Evolutionary conservation across 1,139 yeast species (phyloP).

Genomic region (Blastobotrys serpentis): DNA sequence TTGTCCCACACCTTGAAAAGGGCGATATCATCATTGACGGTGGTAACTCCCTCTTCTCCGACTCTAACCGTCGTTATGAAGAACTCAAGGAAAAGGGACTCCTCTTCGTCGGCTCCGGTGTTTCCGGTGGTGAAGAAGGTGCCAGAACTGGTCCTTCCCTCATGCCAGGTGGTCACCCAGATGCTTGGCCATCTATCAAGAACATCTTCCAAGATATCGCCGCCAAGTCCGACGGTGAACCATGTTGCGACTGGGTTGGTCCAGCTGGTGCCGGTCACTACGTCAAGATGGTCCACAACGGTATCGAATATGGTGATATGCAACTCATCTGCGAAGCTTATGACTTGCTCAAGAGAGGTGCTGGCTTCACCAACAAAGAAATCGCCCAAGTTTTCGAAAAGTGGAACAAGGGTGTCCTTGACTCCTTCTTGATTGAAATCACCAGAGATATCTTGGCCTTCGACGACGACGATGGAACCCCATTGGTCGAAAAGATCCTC

Average conservation of each 20-base stretch:
- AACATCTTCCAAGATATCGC: conserved; percentile 93
- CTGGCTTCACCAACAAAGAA: conserved; percentile 87
- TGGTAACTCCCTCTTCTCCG: conserved; percentile 99
- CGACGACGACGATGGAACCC: conserved; percentile 83
- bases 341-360: conserved; percentile 92
- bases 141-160: conserved; percentile 98
- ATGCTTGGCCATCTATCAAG: conserved; percentile 99
- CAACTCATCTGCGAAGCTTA: conserved; percentile 98
- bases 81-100: conserved; percentile 86
- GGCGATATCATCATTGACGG: conserved; percentile 99
- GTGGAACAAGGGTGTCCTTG: conserved; percentile 98
- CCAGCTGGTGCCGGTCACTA: conserved; percentile 99
- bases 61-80: conserved; percentile 92
- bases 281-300: conserved; percentile 99
- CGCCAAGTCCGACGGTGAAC: conserved; percentile 97
- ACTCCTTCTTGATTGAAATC: conserved; percentile 95
- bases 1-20: conserved; percentile 87
- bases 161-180: conserved; percentile 99
- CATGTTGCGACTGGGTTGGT: conserved; percentile 99
- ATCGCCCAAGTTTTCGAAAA: conserved; percentile 86
- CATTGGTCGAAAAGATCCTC: conserved; percentile 92
- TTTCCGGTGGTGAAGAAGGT: conserved; percentile 99
- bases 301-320: conserved; percentile 99
- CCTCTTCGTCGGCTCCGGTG: conserved; percentile 97
- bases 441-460: conserved; percentile 91